phyloP scores from a whole-genome alignment of 495 filamentous ascomycete genomes.

The Neurospora sp. region DNA sequence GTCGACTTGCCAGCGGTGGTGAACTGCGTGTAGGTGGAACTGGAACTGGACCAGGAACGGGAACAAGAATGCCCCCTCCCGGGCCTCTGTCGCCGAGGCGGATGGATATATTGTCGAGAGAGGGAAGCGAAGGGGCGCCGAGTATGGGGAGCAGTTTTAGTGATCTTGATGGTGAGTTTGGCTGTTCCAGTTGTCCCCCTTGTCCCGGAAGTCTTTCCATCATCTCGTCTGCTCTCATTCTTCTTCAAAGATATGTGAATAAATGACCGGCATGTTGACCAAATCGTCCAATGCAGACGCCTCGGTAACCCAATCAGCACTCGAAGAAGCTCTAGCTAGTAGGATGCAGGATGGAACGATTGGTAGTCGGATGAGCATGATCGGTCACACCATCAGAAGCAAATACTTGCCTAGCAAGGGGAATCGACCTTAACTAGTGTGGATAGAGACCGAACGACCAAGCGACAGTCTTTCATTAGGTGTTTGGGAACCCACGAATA shows the following conservation, averaged over 20 bases:
- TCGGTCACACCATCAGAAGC: slow-evolving; percentile 55
- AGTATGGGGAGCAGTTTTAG: slow-evolving; percentile 98
- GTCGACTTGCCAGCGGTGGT: not conserved
- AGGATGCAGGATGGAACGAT: slow-evolving; percentile 79
- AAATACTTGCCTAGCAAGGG: slow-evolving; percentile 25
- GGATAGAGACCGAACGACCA: not conserved
- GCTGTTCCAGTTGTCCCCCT: not conserved
- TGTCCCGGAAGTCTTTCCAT: not conserved
- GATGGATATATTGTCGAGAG: slow-evolving; percentile 46
- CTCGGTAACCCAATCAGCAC: slow-evolving; percentile 84
- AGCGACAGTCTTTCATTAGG: not conserved
- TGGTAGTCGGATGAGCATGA: slow-evolving; percentile 70
- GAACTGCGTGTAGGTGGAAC: not conserved
- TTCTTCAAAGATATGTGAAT: slow-evolving; percentile 1
- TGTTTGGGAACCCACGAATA: not conserved
- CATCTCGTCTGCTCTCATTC: not conserved
- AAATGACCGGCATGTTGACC: not conserved
- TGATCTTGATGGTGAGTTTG: slow-evolving; percentile 76
- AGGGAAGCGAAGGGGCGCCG: slow-evolving; percentile 76
- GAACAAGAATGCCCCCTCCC: not conserved
- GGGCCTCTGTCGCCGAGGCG: slow-evolving; percentile 41
- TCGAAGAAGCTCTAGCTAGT: slow-evolving; percentile 88
- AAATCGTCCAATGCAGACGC: slow-evolving; percentile 48
- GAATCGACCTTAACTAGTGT: not conserved
- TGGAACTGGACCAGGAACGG: not conserved